Conservation (phyloP, 1,284 basidiomycete genomes). For the Exobasidium cylindrosporum region DNA sequence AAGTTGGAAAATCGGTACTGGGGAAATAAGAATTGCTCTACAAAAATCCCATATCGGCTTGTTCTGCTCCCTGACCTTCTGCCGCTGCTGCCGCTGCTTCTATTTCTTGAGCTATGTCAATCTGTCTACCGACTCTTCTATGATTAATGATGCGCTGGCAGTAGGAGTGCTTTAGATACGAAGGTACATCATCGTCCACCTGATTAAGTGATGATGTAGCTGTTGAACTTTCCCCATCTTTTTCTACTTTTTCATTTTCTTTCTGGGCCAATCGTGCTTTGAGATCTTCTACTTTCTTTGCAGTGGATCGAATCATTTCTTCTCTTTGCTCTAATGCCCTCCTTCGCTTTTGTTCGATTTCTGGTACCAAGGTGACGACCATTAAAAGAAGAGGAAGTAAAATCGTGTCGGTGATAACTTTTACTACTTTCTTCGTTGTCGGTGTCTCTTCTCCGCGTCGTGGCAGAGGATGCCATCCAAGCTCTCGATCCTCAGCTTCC, state of each 20-base stretch:
- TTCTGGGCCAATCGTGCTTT: background rate
- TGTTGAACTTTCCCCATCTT: background rate
- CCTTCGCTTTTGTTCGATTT: conserved; percentile 32
- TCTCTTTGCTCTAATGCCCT: conserved; percentile 34
- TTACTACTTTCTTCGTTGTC: background rate
- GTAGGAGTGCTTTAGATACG: background rate
- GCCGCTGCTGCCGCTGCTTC: conserved; percentile 22
- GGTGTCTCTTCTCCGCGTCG: background rate
- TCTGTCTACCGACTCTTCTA: conserved; percentile 8
- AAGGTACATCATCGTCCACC: background rate
- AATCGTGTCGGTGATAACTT: background rate
- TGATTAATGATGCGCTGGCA: conserved; percentile 4
- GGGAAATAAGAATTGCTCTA: too few species aligned
- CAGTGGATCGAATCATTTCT: conserved; percentile 8
- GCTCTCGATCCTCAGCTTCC: conserved; percentile 29
- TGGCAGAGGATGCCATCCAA: conserved; percentile 19
- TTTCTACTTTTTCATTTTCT: conserved; percentile 8
- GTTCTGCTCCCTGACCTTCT: conserved; percentile 30
- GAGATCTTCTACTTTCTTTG: conserved; percentile 17
- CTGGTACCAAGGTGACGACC: conserved; percentile 31
- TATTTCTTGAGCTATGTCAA: conserved; percentile 13
- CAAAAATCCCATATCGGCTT: conserved; percentile 20
- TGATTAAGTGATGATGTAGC: background rate
- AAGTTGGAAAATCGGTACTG: too few species aligned
- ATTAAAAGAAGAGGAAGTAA: conserved; percentile 30